phyloP scores from a whole-genome alignment of 345 rosid species.

The Citrus glauca region DNA sequence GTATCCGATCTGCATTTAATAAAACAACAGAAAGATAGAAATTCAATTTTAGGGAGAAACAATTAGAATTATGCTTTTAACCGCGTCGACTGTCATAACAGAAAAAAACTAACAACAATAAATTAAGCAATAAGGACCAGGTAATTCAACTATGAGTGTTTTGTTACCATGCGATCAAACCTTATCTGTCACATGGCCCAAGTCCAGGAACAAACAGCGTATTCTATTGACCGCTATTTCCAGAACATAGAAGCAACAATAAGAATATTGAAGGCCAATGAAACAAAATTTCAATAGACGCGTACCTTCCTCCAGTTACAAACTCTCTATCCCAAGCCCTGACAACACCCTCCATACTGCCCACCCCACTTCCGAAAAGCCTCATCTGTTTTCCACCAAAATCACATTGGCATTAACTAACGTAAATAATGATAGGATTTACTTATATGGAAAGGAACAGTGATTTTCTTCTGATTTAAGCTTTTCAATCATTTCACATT shows the following conservation, averaged over 20 bases:
- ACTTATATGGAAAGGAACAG: neutral
- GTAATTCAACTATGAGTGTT: neutral
- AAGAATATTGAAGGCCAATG: neutral
- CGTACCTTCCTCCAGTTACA: neutral
- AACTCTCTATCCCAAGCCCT: neutral
- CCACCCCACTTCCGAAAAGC: too few relatives aligned
- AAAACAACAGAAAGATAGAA: neutral
- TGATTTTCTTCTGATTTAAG: neutral
- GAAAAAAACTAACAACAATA: neutral
- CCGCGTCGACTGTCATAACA: neutral
- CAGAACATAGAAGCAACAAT: neutral
- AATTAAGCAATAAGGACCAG: neutral
- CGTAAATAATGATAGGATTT: neutral
- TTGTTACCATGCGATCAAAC: neutral
- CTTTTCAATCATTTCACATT: neutral
- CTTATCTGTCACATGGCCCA: neutral
- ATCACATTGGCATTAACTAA: neutral
- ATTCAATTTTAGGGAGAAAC: neutral
- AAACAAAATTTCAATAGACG: neutral
- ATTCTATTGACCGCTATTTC: neutral
- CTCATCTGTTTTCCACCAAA: too few relatives aligned
- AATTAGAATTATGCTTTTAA: neutral
- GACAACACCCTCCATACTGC: too few relatives aligned
- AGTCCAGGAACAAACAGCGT: neutral
- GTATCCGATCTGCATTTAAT: slow-evolving; percentile 3